These are phyloP conservation scores for Pseudocercospora fijiensis DNA, from an alignment of 2,329 filamentous ascomycete species.

Conservation along the genomic window DNA sequence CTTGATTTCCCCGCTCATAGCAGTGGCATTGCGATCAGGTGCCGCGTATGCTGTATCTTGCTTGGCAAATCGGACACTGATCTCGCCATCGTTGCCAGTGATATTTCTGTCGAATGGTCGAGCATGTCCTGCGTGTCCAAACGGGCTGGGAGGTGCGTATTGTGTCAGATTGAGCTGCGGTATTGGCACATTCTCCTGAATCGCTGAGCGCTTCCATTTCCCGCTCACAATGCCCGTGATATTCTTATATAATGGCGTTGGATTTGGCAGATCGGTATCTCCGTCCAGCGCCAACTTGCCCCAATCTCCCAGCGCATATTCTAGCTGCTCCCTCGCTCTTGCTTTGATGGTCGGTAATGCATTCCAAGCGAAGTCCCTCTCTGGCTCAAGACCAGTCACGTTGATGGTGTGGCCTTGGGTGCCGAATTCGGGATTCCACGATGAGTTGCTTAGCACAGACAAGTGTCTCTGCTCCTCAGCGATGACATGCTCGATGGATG, in stretches of 20 bases:
- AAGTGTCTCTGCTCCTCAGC: slow-evolving; percentile 53
- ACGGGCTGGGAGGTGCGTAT: slow-evolving; percentile 65
- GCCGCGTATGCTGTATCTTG: slow-evolving; percentile 40
- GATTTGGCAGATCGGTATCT: slow-evolving; percentile 40
- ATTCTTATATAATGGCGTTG: slow-evolving; percentile 70
- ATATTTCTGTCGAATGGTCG: slow-evolving; percentile 75
- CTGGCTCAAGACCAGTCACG: slow-evolving; percentile 71
- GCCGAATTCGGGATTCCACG: slow-evolving; percentile 52
- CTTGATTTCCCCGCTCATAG: slow-evolving; percentile 67
- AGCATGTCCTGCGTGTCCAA: slow-evolving; percentile 51
- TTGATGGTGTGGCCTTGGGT: slow-evolving; percentile 46
- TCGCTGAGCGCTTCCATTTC: slow-evolving; percentile 66
- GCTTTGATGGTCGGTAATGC: slow-evolving; percentile 66
- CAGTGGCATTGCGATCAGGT: slow-evolving; percentile 51
- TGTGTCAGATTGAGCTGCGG: slow-evolving; percentile 50
- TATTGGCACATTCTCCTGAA: slow-evolving; percentile 50
- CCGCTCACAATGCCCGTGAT: slow-evolving; percentile 74
- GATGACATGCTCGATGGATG: slow-evolving; percentile 51
- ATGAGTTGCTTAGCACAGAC: slow-evolving; percentile 50
- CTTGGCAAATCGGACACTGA: slow-evolving; percentile 68
- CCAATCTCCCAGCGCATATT: slow-evolving; percentile 42
- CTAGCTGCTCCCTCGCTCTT: slow-evolving; percentile 59
- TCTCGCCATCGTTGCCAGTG: slow-evolving; percentile 67
- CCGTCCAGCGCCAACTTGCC: slow-evolving; percentile 35
- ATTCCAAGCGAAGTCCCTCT: slow-evolving; percentile 77